Percentiles rank a stretch among this genome's conserved stretches.
Evolutionary conservation across 106 monocot genomes (phyloP).

Genomic region (Phalaenopsis equestris): DNA sequence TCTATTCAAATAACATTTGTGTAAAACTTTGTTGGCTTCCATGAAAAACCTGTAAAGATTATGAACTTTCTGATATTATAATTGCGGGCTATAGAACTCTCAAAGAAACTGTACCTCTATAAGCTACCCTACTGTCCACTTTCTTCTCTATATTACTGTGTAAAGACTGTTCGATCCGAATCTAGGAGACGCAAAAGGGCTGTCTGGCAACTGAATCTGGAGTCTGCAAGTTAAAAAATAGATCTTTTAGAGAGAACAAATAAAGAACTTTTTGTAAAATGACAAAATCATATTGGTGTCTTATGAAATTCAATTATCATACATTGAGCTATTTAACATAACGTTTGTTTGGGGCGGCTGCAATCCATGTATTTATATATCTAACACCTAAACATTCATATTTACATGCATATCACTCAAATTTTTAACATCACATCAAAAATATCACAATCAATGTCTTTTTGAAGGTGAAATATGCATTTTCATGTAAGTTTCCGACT

Average conservation of each 20-base stretch:
- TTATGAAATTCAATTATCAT: no score
- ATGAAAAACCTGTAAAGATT: background rate
- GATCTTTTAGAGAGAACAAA: background rate
- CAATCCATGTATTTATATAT: no score
- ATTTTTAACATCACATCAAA: no score
- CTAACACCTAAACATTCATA: no score
- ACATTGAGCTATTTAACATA: no score
- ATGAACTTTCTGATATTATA: no score
- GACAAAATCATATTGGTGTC: background rate
- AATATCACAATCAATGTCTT: no score
- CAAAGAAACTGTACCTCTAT: conserved; percentile 8
- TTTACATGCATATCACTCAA: no score
- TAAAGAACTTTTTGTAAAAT: background rate
- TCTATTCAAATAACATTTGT: background rate
- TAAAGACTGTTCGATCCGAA: background rate
- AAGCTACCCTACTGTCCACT: background rate
- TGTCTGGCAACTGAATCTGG: conserved; percentile 8
- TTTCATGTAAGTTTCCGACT: no score
- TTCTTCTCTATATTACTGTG: background rate
- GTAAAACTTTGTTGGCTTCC: background rate
- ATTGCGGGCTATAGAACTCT: conserved; percentile 3
- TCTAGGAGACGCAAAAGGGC: conserved; percentile 3
- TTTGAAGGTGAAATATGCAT: no score
- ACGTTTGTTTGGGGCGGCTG: no score
- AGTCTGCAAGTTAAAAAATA: conserved; percentile 1